Base-by-base conservation (phyloP, 306 rosid species). In the Dryas drummondii region DNA sequence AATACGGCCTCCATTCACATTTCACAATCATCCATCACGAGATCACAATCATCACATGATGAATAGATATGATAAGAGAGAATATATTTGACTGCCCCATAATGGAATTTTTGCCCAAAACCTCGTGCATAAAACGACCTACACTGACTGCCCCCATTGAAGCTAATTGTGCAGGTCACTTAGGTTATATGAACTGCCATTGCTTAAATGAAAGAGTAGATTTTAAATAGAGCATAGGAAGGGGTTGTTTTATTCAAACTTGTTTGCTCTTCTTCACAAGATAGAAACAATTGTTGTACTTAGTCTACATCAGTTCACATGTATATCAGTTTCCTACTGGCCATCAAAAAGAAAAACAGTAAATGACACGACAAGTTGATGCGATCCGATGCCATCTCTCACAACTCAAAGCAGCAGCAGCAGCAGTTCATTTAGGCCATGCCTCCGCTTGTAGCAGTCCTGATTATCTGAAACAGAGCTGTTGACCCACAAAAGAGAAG, bases 391-490 rank as follows among this genome's bases (percentile, higher is more conserved):
- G 79, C 64, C 68, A 79, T 66, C 70, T 37, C 82, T 78, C 68
- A 64, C 59, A 75, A 62, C 62, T 9, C 44, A 16, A 61, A 27
- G 45, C 77, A 63, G 10, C 50, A 9, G 57, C 70, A 5, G 58
- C 74, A 32, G 22, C 52, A 48, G 61, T 50, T 73, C 74, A 74
- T 78, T 83, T 82, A 93, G 40, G 90, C 98, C 98, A 91, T 82
- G 89, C 97, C 98, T 79, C 98, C 97, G 57, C 90, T 88, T 2
- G 97, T 82, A 75, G 98, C 98, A 73, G 97, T 93, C 89, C 98
- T 89, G 90, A 93, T 93, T 79, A 93, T 90, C 93, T 93, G 98
- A 82, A 93, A 93, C 60, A 93, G 93, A 77, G 98, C 98, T 93
- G 97, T 60, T 45, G 59, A 81, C 26, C 61, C 55, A 74, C 32